Base-by-base conservation (phyloP, 1,139 yeast species). In the Debaryomyces fabryi region DNA sequence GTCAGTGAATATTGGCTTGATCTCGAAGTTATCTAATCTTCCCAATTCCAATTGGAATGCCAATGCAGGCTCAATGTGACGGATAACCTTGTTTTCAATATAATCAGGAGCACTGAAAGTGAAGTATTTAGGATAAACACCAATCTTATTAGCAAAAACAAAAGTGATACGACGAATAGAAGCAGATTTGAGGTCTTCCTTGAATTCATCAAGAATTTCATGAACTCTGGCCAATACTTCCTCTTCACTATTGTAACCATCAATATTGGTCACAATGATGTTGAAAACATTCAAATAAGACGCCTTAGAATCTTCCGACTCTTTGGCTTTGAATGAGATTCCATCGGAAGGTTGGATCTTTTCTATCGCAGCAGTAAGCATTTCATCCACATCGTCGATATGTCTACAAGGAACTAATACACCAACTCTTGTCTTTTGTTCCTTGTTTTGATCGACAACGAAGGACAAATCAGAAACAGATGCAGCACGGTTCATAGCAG, bases 51-150 rank as follows among this genome's bases (percentile, higher is more conserved):
- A 81, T 76, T 93, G 99, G 87, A 86, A 93, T 49, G 99, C 99
- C 63, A 93, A 79, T 40, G 99, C 97, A 29, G 99, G 99, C 71
- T 93, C 99, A 62, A 93, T 90, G 66, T 93, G 97, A 76, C 99
- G 92, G 67, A 93, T 89, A 33, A 92, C 92, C 72, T 86, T 83
- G 73, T 93, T 96, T 71, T 87, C 95, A 39, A 60, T 59, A 68
- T 88, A 93, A 36, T 80, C 81, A 45, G 96, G 96, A 52, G 95
- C 96, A 62, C 89, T 88, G 79, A 88, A 95, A 37, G 99, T 93
- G 74, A 86, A 95, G 76, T 93, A 93, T 69, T 88, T 88, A 59
- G 99, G 99, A 72, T 93, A 91, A 42, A 86, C 69, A 56, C 98
- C 98, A 62, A 85, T 83, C 46, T 78, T 81, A 65, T 86, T 83